Conservation (phyloP, 768 basidiomycete species). For the Calvatia gigantea region DNA sequence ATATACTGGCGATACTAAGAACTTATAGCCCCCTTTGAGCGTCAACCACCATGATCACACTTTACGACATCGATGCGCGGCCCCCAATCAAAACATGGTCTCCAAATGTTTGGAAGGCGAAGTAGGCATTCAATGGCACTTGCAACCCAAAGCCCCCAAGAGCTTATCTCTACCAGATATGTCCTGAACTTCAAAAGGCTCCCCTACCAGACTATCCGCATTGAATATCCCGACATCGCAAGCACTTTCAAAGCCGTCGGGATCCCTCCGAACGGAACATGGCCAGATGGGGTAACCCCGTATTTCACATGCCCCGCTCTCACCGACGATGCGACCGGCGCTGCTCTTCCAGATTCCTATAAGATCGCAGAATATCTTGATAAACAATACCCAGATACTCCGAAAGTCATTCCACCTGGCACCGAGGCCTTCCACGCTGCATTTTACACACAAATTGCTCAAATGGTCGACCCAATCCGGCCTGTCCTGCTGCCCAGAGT, state of each 20-base stretch:
- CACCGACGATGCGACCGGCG: constrained; percentile 34
- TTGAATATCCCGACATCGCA: constrained; percentile 40
- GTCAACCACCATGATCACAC: background rate
- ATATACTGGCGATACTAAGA: background rate
- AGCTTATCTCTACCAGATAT: background rate
- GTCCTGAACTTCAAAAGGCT: constrained; percentile 8
- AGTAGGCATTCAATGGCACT: background rate
- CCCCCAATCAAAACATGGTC: background rate
- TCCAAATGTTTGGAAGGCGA: background rate
- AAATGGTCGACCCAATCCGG: constrained; percentile 11
- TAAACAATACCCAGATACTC: constrained; percentile 33
- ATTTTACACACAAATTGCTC: constrained; percentile 19
- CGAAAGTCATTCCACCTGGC: constrained; percentile 28
- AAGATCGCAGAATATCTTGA: constrained; percentile 44
- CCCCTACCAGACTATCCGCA: constrained; percentile 34
- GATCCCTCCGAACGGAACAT: constrained; percentile 21
- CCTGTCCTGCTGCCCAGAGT: constrained; percentile 7
- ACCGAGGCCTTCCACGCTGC: constrained; percentile 28
- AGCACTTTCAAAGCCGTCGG: constrained; percentile 24
- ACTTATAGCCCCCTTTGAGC: background rate
- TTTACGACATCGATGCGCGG: background rate
- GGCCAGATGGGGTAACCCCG: constrained; percentile 21
- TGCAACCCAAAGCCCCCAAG: background rate
- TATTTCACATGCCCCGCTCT: constrained; percentile 42
- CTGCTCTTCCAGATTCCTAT: constrained; percentile 31